These are phyloP conservation scores for Coriaria nepalensis DNA, from an alignment of 306 rosid species.

Conservation along the genomic window DNA sequence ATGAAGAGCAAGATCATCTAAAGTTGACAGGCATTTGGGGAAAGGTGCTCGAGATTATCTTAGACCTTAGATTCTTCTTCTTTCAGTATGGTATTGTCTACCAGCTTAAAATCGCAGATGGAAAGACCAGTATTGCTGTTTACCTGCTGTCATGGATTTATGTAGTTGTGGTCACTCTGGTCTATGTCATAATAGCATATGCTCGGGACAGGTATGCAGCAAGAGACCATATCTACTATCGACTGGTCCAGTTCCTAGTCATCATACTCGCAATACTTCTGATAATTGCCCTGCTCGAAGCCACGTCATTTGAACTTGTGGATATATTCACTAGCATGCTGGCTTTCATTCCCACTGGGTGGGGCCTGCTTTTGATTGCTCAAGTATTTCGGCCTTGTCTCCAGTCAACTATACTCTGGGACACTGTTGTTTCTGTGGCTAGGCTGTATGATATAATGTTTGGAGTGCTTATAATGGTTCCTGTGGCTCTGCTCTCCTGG, in stretches of 20 bases:
- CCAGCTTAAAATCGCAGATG: slow-evolving; percentile 57
- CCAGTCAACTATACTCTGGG: slow-evolving; percentile 43
- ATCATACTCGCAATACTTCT: slow-evolving; percentile 33
- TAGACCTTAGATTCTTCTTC: slow-evolving; percentile 71
- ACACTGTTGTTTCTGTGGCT: slow-evolving; percentile 41
- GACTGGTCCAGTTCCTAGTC: slow-evolving; percentile 57
- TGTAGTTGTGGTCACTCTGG: slow-evolving; percentile 41
- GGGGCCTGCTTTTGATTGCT: slow-evolving; percentile 72
- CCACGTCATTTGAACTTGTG: slow-evolving; percentile 39
- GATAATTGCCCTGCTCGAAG: slow-evolving; percentile 45
- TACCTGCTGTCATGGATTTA: slow-evolving; percentile 73
- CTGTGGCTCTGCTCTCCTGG: slow-evolving; percentile 79
- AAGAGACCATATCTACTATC: slow-evolving; percentile 62
- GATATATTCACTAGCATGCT: slow-evolving; percentile 66
- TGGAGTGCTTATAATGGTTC: slow-evolving; percentile 56
- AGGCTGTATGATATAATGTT: slow-evolving; percentile 65
- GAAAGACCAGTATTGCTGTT: slow-evolving; percentile 51
- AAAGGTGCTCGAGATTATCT: slow-evolving; percentile 53
- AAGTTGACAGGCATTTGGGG: slow-evolving; percentile 65
- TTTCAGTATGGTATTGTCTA: slow-evolving; percentile 74
- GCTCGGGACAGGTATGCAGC: slow-evolving; percentile 46
- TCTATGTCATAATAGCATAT: slow-evolving; percentile 43
- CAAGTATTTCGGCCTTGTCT: slow-evolving; percentile 63
- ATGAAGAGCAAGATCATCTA: slow-evolving; percentile 81
- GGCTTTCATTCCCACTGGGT: slow-evolving; percentile 85